phyloP scores from a whole-genome alignment of 1,284 basidiomycete genomes.

The Schizopora paradoxa region DNA sequence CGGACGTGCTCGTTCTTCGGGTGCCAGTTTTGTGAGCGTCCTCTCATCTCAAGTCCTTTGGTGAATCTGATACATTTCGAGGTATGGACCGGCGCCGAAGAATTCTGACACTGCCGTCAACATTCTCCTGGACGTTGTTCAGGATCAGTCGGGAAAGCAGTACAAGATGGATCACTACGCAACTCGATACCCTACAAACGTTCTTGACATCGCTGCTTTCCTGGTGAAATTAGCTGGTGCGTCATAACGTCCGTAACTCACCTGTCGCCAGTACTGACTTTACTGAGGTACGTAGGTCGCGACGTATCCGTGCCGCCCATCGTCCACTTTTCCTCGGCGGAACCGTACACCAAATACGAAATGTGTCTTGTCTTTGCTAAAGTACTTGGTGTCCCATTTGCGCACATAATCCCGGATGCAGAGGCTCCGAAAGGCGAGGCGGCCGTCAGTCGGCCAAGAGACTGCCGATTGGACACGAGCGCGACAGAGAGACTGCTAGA shows the following conservation, averaged over 20 bases:
- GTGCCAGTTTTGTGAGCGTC: slow-evolving; percentile 71
- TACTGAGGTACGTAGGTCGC: slow-evolving; percentile 23
- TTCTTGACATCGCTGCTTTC: slow-evolving; percentile 71
- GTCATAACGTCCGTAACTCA: slow-evolving; percentile 19
- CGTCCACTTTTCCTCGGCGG: slow-evolving; percentile 69
- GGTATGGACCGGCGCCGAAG: slow-evolving; percentile 72
- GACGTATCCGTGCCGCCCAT: slow-evolving; percentile 51
- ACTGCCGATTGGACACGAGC: slow-evolving; percentile 64
- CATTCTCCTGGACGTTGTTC: slow-evolving; percentile 70
- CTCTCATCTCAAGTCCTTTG: slow-evolving; percentile 1
- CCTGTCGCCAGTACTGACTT: background rate
- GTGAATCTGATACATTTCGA: slow-evolving; percentile 25
- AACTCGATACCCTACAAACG: slow-evolving; percentile 76
- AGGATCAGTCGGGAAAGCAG: slow-evolving; percentile 69
- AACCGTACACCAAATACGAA: slow-evolving; percentile 81
- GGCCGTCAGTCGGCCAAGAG: slow-evolving; percentile 61
- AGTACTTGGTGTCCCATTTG: slow-evolving; percentile 57
- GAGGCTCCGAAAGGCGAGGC: slow-evolving; percentile 54
- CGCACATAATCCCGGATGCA: slow-evolving; percentile 62
- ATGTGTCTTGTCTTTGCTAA: slow-evolving; percentile 73
- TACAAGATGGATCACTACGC: slow-evolving; percentile 89
- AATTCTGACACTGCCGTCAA: slow-evolving; percentile 80
- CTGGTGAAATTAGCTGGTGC: slow-evolving; percentile 60
- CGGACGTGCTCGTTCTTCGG: slow-evolving; percentile 59
- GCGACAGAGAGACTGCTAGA: slow-evolving; percentile 60